A percentile compares a stretch with the other conserved stretches of the same genome.
Conservation (phyloP, 2,329 filamentous ascomycete species). For the Neonectria magnoliae region DNA sequence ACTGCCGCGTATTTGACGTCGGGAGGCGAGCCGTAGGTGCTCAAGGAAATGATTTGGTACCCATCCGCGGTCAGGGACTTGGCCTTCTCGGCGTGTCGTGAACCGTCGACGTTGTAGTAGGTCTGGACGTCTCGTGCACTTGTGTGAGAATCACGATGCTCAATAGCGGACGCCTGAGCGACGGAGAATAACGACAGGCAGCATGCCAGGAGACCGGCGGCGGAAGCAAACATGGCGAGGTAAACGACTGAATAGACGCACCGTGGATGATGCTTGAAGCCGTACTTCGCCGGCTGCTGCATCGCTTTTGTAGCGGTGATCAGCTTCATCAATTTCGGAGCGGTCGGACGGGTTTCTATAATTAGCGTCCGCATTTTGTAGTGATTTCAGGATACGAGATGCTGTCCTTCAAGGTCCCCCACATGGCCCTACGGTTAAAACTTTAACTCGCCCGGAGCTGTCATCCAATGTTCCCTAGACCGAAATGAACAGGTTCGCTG, state of each 20-base stretch:
- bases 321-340: neutral
- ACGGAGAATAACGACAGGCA: neutral
- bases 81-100: constrained; percentile 4
- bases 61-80: neutral
- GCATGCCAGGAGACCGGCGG: neutral
- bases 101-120: constrained; percentile 20
- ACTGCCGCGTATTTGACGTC: constrained; percentile 27
- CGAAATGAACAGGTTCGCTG: neutral
- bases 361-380: neutral
- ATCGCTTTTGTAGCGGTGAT: neutral
- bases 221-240: neutral
- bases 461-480: neutral
- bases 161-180: neutral
- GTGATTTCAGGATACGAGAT: constrained; percentile 5
- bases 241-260: neutral
- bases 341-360: neutral
- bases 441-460: neutral
- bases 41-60: constrained; percentile 28
- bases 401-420: neutral
- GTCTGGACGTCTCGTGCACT: neutral
- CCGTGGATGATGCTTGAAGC: too few relatives aligned
- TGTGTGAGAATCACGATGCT: neutral
- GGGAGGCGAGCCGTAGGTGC: constrained; percentile 22
- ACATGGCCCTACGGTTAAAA: neutral
- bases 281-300: neutral